phyloP scores from a whole-genome alignment of 345 rosid genomes.

The Citrus sinensis region DVS_A1.0 CM039164.1:24673001-24673500 shows the following conservation, averaged over 20 bases:
- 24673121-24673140: slow-evolving; percentile 17
- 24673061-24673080: slow-evolving; percentile 26
- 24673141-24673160: slow-evolving; percentile 17
- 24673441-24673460: slow-evolving; percentile 22
- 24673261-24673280: slow-evolving; percentile 19
- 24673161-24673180: slow-evolving; percentile 26
- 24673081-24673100: slow-evolving; percentile 19
- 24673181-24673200: slow-evolving; percentile 25
- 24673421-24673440: slow-evolving; percentile 38
- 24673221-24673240: slow-evolving; percentile 7
- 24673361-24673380: neutral
- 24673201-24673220: slow-evolving; percentile 20
- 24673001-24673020: neutral
- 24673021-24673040: neutral
- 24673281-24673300: slow-evolving; percentile 45
- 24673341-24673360: neutral
- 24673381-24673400: neutral
- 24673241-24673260: slow-evolving; percentile 17
- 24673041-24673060: neutral
- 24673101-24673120: slow-evolving; percentile 13
- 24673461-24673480: slow-evolving; percentile 33
- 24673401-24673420: slow-evolving; percentile 44
- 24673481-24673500: slow-evolving; percentile 16
- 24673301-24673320: slow-evolving; percentile 62
- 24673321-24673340: slow-evolving; percentile 5